A percentile compares a stretch with the other conserved stretches of the same genome.
These are phyloP conservation scores for Russula griseocarnosa DNA, from an alignment of 768 basidiomycete species.

Conservation along the genomic window DNA sequence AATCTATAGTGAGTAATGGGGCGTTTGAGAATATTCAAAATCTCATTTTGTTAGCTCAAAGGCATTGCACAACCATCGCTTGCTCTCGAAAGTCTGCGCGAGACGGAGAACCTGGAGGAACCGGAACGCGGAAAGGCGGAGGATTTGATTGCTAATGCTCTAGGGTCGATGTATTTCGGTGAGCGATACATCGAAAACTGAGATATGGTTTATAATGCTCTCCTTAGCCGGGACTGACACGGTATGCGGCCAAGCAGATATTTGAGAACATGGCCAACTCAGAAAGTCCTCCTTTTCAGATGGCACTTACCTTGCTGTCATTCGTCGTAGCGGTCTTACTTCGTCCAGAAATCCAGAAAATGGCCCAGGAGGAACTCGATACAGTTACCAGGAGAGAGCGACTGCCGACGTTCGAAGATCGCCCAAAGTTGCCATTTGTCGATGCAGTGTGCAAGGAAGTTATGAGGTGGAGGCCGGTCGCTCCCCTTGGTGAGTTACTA, in stretches of 20 bases:
- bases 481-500: constrained; percentile 21
- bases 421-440: not conserved
- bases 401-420: constrained; percentile 1
- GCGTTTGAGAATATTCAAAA: too few relatives aligned
- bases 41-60: not conserved
- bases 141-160: not conserved
- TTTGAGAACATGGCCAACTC: not conserved
- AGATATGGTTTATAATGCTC: too few relatives aligned
- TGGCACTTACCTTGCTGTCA: not conserved
- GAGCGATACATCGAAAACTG: not conserved
- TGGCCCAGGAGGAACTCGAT: constrained; percentile 3
- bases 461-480: constrained; percentile 20
- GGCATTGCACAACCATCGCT: not conserved
- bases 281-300: not conserved
- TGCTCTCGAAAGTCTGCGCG: not conserved
- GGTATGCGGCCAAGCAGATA: not conserved
- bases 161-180: constrained; percentile 1
- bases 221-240: not conserved
- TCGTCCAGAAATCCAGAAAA: not conserved
- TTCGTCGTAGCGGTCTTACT: not conserved
- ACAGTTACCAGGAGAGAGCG: not conserved
- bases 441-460: constrained; percentile 5
- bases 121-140: not conserved
- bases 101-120: not conserved
- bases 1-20: not conserved